Conservation (phyloP, 2,329 filamentous ascomycete species). For the Verticillium klebahnii region DNA sequence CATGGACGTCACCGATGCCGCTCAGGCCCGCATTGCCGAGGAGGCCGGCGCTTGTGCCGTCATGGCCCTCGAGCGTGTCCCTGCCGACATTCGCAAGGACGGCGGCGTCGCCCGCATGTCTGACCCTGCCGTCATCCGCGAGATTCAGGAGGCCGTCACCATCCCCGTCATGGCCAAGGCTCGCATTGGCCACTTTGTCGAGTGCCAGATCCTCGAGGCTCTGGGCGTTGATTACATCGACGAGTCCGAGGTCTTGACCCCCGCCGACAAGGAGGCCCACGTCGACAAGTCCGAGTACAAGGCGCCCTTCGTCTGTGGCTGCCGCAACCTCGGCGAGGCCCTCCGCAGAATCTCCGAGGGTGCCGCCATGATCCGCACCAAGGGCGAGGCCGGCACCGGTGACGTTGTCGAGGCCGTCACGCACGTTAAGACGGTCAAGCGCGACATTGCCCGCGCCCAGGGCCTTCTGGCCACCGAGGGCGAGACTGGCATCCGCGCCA, state of each 20-base stretch:
- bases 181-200: constrained; percentile 94
- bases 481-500: constrained; percentile 53
- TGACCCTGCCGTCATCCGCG: constrained; percentile 88
- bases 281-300: constrained; percentile 82
- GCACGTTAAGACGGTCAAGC: constrained; percentile 89
- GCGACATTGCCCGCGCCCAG: constrained; percentile 76
- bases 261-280: constrained; percentile 85
- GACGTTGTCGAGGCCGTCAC: constrained; percentile 95
- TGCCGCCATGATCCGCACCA: constrained; percentile 97
- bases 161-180: constrained; percentile 99
- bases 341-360: constrained; percentile 87
- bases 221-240: constrained; percentile 97
- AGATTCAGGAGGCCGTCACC: constrained; percentile 90
- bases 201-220: constrained; percentile 96
- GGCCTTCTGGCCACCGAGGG: constrained; percentile 59
- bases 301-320: constrained; percentile 93
- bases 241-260: constrained; percentile 95
- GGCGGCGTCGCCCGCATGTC: constrained; percentile 97
- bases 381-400: constrained; percentile 95
- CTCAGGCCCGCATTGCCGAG: constrained; percentile 94
- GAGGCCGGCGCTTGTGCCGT: constrained; percentile 93
- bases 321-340: constrained; percentile 89
- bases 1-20: constrained; percentile 95
- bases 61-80: constrained; percentile 97
- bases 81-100: constrained; percentile 87